Percentiles rank a stretch among this genome's conserved stretches.
phyloP scores from a whole-genome alignment of 208 protist genomes.

The Trypanosoma vivax region DNA sequence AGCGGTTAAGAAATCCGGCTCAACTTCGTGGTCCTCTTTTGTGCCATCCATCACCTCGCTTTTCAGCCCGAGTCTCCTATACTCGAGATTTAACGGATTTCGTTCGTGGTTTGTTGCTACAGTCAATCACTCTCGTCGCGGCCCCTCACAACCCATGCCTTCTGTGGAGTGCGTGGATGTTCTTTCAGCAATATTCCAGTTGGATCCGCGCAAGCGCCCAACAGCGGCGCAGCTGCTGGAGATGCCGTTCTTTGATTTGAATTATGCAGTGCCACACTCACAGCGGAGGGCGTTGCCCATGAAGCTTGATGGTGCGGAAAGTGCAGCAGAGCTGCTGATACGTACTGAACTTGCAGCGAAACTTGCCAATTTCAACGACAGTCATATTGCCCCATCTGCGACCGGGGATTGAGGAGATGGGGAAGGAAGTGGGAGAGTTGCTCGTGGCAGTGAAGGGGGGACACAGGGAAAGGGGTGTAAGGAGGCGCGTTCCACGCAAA shows the following conservation, averaged over 20 bases:
- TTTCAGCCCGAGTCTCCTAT: constrained; percentile 64
- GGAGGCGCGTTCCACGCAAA: too few relatives aligned
- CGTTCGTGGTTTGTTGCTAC: constrained; percentile 58
- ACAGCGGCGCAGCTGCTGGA: constrained; percentile 68
- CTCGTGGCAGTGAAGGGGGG: background rate
- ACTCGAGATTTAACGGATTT: constrained; percentile 58
- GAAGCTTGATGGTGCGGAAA: background rate
- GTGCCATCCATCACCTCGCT: constrained; percentile 24
- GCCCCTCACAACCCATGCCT: constrained; percentile 33
- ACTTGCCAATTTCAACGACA: constrained; percentile 18
- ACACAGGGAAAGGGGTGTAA: background rate
- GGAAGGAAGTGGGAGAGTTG: background rate
- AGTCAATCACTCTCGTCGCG: constrained; percentile 38
- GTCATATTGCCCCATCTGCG: constrained; percentile 19
- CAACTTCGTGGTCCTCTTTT: constrained; percentile 11
- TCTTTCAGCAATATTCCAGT: constrained; percentile 62
- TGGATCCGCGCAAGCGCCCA: constrained; percentile 60
- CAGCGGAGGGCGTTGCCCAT: background rate
- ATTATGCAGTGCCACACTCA: background rate
- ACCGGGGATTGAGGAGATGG: background rate
- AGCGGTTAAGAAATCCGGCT: constrained; percentile 8
- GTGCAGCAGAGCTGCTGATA: constrained; percentile 13
- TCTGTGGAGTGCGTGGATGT: constrained; percentile 64
- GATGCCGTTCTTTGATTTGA: constrained; percentile 66
- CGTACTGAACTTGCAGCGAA: constrained; percentile 21